phyloP scores from a whole-genome alignment of 106 monocot genomes.

The Xerophyta viscosa region DNA sequence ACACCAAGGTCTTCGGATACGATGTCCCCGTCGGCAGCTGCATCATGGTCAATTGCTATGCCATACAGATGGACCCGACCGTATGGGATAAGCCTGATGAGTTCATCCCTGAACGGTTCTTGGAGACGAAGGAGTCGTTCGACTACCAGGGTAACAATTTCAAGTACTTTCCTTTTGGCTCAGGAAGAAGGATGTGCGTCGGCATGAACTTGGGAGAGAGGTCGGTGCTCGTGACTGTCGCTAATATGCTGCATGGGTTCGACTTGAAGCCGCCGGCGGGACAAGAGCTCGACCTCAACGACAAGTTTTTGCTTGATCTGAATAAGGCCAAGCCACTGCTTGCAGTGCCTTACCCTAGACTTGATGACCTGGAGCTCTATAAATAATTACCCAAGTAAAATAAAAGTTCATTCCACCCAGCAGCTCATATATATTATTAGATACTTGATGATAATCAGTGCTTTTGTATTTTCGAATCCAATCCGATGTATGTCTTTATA shows the following conservation, averaged over 20 bases:
- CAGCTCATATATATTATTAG: too few relatives aligned
- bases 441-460: too few relatives aligned
- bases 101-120: constrained; percentile 24
- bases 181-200: constrained; percentile 37
- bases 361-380: constrained; percentile 9
- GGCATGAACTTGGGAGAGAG: constrained; percentile 34
- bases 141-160: constrained; percentile 8
- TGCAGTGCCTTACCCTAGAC: constrained; percentile 21
- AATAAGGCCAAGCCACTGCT: constrained; percentile 34
- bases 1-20: constrained; percentile 7
- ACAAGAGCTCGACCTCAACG: constrained; percentile 18
- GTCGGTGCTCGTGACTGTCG: constrained; percentile 18
- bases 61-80: constrained; percentile 16
- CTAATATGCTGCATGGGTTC: constrained; percentile 41
- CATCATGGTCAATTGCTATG: constrained; percentile 17
- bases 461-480: too few relatives aligned
- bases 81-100: constrained; percentile 14
- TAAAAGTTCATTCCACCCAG: too few relatives aligned
- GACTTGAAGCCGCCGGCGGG: constrained; percentile 40
- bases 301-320: constrained; percentile 32
- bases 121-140: neutral
- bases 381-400: too few relatives aligned
- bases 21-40: constrained; percentile 3
- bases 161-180: constrained; percentile 40
- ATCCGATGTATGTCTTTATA: too few relatives aligned